Percentiles rank a stretch among this genome's conserved stretches.
Conservation (phyloP, 495 filamentous ascomycete species). For the Daldinia loculata region DNA sequence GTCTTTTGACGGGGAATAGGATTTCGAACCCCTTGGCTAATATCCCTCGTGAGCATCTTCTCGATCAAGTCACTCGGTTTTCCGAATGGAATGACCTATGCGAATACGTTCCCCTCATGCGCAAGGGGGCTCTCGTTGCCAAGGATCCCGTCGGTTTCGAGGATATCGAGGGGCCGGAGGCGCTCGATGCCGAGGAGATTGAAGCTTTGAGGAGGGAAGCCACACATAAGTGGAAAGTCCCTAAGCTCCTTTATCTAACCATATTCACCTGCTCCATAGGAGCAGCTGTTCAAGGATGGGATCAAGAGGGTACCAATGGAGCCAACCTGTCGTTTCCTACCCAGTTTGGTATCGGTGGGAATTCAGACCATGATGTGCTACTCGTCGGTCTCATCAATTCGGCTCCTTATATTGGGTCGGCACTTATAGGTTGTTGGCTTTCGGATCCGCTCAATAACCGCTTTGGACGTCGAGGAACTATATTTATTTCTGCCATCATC, state of each 20-base stretch:
- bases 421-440: constrained; percentile 65
- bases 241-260: constrained; percentile 70
- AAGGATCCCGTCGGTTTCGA: constrained; percentile 66
- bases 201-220: constrained; percentile 64
- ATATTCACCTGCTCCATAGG: constrained; percentile 75
- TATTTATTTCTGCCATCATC: constrained; percentile 69
- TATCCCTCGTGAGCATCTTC: constrained; percentile 58
- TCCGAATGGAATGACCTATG: constrained; percentile 51
- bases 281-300: constrained; percentile 76
- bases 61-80: constrained; percentile 66
- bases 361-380: constrained; percentile 59
- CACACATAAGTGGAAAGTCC: constrained; percentile 71
- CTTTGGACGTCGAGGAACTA: constrained; percentile 66
- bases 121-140: constrained; percentile 71
- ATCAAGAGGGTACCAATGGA: constrained; percentile 78
- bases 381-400: constrained; percentile 71
- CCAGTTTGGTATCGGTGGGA: constrained; percentile 64
- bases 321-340: constrained; percentile 70
- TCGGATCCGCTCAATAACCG: constrained; percentile 66
- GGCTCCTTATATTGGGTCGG: constrained; percentile 55
- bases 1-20: constrained; percentile 17
- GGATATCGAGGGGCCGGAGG: constrained; percentile 53
- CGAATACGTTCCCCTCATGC: constrained; percentile 59
- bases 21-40: constrained; percentile 71
- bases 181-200: constrained; percentile 64